Percentiles rank a stretch among this genome's conserved stretches.
Evolutionary conservation across 352 stramenopile genomes (phyloP).

Genomic region (Phytophthora fragariaefolia): DNA sequence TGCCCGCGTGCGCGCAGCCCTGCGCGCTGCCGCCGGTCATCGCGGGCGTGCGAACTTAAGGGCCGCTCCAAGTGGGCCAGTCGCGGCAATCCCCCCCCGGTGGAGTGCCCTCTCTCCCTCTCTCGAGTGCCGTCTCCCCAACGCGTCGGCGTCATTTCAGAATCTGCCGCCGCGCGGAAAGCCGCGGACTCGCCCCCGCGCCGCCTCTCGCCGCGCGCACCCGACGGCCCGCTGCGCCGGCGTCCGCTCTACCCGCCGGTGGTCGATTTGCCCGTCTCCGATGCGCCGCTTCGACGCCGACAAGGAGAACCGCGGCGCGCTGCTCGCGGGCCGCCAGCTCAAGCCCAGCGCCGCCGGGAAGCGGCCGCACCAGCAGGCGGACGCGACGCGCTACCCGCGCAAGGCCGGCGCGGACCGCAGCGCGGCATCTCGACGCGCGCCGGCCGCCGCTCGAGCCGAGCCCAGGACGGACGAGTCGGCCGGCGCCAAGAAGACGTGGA

Average conservation of each 20-base stretch:
- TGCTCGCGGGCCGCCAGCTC: constrained; percentile 29
- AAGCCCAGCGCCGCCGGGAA: constrained; percentile 36
- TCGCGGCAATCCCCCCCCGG: too few relatives aligned
- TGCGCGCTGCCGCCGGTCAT: constrained; percentile 24
- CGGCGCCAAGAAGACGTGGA: constrained; percentile 78
- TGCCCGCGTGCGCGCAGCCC: constrained; percentile 61
- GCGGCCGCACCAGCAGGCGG: constrained; percentile 39
- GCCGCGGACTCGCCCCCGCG: background rate
- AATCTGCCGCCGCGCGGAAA: constrained; percentile 8
- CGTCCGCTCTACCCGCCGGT: background rate
- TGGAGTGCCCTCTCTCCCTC: too few relatives aligned
- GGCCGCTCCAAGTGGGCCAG: too few relatives aligned
- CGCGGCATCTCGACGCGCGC: constrained; percentile 19
- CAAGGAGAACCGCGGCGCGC: constrained; percentile 62
- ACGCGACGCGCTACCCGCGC: constrained; percentile 33
- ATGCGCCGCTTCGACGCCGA: constrained; percentile 74
- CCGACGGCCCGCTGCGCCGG: background rate
- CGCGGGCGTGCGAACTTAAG: too few relatives aligned
- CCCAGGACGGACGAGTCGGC: background rate
- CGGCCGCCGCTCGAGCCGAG: too few relatives aligned
- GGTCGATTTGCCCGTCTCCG: background rate
- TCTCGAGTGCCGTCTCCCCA: too few relatives aligned
- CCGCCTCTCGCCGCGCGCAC: background rate
- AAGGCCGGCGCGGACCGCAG: constrained; percentile 38
- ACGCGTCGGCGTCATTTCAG: background rate